Percentiles rank a stretch among this genome's conserved stretches.
phyloP scores from a whole-genome alignment of 345 rosid species.

The Dipteronia dyeriana region DNA sequence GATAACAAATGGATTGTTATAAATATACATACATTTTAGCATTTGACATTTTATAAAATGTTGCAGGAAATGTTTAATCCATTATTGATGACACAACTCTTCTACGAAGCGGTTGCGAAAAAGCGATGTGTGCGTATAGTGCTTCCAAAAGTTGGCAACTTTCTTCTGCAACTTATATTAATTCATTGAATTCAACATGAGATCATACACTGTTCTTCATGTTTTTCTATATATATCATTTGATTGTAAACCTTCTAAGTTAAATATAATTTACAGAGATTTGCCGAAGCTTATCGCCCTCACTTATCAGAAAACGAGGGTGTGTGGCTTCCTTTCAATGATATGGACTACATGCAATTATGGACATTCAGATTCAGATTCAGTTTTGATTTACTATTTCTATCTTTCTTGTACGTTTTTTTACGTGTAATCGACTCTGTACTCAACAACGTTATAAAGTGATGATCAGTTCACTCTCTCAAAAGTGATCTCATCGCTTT shows the following conservation, averaged over 20 bases:
- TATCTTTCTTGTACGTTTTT: not conserved
- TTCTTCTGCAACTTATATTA: not conserved
- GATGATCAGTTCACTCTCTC: too few species aligned
- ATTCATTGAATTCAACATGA: not conserved
- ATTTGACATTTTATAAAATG: not conserved
- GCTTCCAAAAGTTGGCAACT: constrained; percentile 14
- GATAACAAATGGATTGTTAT: too few species aligned
- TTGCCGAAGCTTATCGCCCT: constrained; percentile 17
- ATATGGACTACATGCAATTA: not conserved
- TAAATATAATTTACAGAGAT: constrained; percentile 5
- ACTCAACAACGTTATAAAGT: too few species aligned
- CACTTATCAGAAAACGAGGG: not conserved
- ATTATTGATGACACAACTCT: constrained; percentile 4
- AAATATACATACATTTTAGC: not conserved
- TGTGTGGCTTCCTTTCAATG: constrained; percentile 14
- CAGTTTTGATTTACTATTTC: not conserved
- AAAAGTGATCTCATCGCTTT: too few species aligned
- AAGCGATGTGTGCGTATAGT: constrained; percentile 17
- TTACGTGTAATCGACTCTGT: too few species aligned
- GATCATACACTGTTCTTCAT: not conserved
- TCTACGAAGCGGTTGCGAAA: not conserved
- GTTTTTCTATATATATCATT: not conserved
- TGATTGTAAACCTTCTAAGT: not conserved
- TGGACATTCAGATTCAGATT: constrained; percentile 17
- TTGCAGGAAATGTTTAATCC: constrained; percentile 14